These are phyloP conservation scores for Hemileccinum impolitum DNA, from an alignment of 768 basidiomycete species.

Conservation along the genomic window DNA sequence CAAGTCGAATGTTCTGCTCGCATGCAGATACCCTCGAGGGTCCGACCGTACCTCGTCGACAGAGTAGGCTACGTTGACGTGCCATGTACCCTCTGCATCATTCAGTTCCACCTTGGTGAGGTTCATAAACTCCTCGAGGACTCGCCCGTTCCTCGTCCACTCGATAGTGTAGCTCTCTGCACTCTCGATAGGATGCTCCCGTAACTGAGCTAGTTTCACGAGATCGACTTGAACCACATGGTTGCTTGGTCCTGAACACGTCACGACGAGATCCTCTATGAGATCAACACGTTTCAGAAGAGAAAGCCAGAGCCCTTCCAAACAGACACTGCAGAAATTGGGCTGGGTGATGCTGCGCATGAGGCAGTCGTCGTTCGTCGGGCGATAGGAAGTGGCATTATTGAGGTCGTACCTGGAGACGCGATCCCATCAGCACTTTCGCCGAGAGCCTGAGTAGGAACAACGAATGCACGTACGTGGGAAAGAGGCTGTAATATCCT, in stretches of 20 bases:
- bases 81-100: conserved; percentile 41
- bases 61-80: conserved; percentile 45
- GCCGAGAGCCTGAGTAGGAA: not conserved
- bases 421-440: not conserved
- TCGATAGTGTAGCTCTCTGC: conserved; percentile 53
- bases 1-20: conserved; percentile 23
- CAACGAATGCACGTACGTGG: conserved; percentile 50
- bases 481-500: conserved; percentile 65
- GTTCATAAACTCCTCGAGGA: conserved; percentile 47
- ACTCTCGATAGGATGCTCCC: conserved; percentile 26
- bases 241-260: conserved; percentile 32
- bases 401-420: conserved; percentile 47
- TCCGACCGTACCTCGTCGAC: conserved; percentile 59
- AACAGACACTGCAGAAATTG: conserved; percentile 71
- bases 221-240: conserved; percentile 47
- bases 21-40: conserved; percentile 31
- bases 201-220: conserved; percentile 59
- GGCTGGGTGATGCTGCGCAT: conserved; percentile 72
- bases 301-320: conserved; percentile 70
- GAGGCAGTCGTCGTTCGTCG: conserved; percentile 78
- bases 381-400: conserved; percentile 70
- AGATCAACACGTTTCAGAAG: conserved; percentile 58
- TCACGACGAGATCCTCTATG: conserved; percentile 50
- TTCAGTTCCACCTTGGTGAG: conserved; percentile 44
- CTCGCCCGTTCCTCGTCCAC: conserved; percentile 51